Conservation (phyloP, 2,329 filamentous ascomycete species). For the Aspergillus texensis region DNA sequence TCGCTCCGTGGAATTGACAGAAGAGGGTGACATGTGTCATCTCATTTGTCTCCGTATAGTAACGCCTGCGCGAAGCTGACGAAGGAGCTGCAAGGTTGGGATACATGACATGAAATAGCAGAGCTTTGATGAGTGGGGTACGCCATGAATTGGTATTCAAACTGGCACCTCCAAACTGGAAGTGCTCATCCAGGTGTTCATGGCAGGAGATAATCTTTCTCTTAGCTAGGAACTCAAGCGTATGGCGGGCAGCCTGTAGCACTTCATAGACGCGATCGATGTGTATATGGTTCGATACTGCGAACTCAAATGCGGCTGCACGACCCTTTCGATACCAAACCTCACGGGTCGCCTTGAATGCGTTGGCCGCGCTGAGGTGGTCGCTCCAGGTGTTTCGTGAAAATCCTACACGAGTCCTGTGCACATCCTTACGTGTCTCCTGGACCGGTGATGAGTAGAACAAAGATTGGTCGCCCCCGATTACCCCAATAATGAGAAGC, state of each 20-base stretch:
- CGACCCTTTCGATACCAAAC: constrained; percentile 33
- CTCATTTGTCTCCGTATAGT: constrained; percentile 23
- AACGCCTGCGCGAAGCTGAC: constrained; percentile 9
- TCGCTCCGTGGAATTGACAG: constrained; percentile 1
- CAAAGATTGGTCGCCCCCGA: constrained; percentile 36
- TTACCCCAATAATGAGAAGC: constrained; percentile 49
- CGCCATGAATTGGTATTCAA: constrained; percentile 52
- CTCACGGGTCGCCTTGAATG: constrained; percentile 44
- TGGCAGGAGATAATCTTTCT: constrained; percentile 16
- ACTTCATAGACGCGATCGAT: constrained; percentile 10
- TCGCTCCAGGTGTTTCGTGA: constrained; percentile 45
- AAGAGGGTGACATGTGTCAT: background rate
- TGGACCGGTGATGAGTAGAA: constrained; percentile 33
- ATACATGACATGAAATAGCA: constrained; percentile 49
- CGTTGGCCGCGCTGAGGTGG: constrained; percentile 50
- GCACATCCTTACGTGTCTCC: constrained; percentile 26
- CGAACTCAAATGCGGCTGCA: constrained; percentile 34
- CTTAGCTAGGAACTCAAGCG: constrained; percentile 5
- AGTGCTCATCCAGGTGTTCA: constrained; percentile 32
- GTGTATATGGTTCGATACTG: constrained; percentile 16
- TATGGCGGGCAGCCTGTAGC: constrained; percentile 6
- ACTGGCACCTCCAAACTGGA: constrained; percentile 33
- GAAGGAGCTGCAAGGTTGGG: constrained; percentile 47
- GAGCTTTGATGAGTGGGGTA: constrained; percentile 48
- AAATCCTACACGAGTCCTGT: constrained; percentile 32